A percentile compares a stretch with the other conserved stretches of the same genome.
These are phyloP conservation scores for Xylaria sp. DNA, from an alignment of 495 filamentous ascomycete species.

Conservation along the genomic window DNA sequence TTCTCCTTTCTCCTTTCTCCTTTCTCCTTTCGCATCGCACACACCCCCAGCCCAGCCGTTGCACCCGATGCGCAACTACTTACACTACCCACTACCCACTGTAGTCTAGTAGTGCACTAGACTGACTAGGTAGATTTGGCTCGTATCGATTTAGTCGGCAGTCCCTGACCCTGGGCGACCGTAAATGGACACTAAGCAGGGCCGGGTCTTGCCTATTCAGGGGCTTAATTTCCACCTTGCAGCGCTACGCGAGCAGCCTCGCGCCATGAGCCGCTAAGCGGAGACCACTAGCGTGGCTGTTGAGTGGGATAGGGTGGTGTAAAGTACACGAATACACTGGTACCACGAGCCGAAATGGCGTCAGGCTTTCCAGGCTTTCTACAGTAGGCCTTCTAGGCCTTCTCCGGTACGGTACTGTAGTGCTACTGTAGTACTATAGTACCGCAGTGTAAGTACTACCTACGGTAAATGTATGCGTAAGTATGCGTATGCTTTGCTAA, in stretches of 20 bases:
- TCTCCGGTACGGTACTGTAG: too few relatives aligned
- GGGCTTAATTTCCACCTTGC: slow-evolving; percentile 28
- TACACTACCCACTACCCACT: background rate
- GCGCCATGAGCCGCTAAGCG: slow-evolving; percentile 20
- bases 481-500: too few relatives aligned
- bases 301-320: too few relatives aligned
- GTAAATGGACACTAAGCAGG: slow-evolving; percentile 24
- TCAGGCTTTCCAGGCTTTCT: slow-evolving; percentile 11
- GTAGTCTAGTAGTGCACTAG: slow-evolving; percentile 13
- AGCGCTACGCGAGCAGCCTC: slow-evolving; percentile 26
- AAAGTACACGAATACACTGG: too few relatives aligned
- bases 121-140: background rate
- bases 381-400: background rate
- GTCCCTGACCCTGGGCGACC: background rate
- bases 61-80: background rate
- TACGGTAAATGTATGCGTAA: too few relatives aligned
- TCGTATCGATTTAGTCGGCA: slow-evolving; percentile 10
- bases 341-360: slow-evolving; percentile 23
- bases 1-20: background rate
- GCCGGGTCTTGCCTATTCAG: slow-evolving; percentile 9
- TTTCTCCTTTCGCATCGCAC: slow-evolving; percentile 4
- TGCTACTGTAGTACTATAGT: too few relatives aligned
- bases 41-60: slow-evolving; percentile 2
- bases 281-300: background rate
- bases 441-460: too few relatives aligned